Conservation (phyloP, 106 monocot species). For the Hemerocallis citrina region DNA sequence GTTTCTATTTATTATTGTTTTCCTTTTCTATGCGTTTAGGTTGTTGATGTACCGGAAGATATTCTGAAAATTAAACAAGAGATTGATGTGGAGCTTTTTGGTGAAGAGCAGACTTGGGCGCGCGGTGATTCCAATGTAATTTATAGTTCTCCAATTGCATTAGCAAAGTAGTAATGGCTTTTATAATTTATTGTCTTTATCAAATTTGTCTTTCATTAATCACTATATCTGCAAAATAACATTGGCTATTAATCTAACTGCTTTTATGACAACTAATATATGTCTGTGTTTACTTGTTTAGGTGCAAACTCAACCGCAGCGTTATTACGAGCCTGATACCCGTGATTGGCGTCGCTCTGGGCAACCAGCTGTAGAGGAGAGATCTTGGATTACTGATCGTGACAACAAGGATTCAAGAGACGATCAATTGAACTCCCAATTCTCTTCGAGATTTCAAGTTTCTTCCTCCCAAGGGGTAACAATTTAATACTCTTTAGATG, state of each 20-base stretch:
- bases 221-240: no score
- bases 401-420: conserved; percentile 37
- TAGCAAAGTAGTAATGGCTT: no score
- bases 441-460: conserved; percentile 11
- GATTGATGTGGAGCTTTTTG: conserved; percentile 45
- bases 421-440: conserved; percentile 2
- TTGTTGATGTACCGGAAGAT: conserved; percentile 34
- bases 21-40: conserved; percentile 13
- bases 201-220: no score
- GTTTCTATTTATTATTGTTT: neutral
- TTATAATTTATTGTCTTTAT: no score
- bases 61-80: conserved; percentile 59
- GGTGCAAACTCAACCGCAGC: conserved; percentile 36
- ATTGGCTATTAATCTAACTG: no score
- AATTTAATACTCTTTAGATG: no score
- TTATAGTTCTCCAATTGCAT: neutral
- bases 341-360: conserved; percentile 63
- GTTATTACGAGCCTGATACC: conserved; percentile 51
- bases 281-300: neutral
- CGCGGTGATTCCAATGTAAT: conserved; percentile 56
- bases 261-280: no score
- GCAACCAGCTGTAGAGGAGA: conserved; percentile 41
- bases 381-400: conserved; percentile 45
- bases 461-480: conserved; percentile 29
- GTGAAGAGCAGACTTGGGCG: conserved; percentile 60